Evolutionary conservation across 116 monocot genomes (phyloP), one percentile per base, ranked within the genome.

Genomic region (Iris pallida): DNA sequence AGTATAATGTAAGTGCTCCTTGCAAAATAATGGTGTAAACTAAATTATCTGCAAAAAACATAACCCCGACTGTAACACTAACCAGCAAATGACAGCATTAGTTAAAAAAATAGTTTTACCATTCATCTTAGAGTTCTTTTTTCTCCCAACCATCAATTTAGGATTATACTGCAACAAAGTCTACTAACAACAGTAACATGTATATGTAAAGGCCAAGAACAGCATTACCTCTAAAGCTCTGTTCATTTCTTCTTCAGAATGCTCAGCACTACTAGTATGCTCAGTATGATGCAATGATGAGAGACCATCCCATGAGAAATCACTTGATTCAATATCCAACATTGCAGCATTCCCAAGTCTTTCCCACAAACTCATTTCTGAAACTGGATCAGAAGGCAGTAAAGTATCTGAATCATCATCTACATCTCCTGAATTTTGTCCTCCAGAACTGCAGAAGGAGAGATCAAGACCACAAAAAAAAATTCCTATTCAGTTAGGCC

Each of bases 231-330:
- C 97, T 30, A 92, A 63, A 69, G 85, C 78, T 78, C 80, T 92
- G 65, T 73, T 85, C 73, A 68, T 68, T 65, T 97, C 97, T 74
- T 97, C 97, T 47, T 92, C 97, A 63, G 83, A 87, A 56, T 80
- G 76, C 20, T 92, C 90, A 4, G 77, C 68, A 59, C 78, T 92
- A 43, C 85, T 85, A 9, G 87, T 87, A 78, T 92, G 90, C 47
- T 92, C 83, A 7, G 80, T 92, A 71, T 92, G 97, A 66, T 92
- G 86, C 53, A 97, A 55, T 7, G 96, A 92, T 40, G 78, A 81
- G 40, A 92, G 83, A 59, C 59, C 61, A 59, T 67, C 68, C 92
- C 97, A 97, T 45, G 75, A 80, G 66, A 96, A 79, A 57, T 80
- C 73, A 76, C 14, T 67, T 20, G 87, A 89, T 74, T 97, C 92